A percentile compares a stretch with the other conserved stretches of the same genome.
phyloP scores from a whole-genome alignment of 306 rosid genomes.

The Rubus idaeus region DNA sequence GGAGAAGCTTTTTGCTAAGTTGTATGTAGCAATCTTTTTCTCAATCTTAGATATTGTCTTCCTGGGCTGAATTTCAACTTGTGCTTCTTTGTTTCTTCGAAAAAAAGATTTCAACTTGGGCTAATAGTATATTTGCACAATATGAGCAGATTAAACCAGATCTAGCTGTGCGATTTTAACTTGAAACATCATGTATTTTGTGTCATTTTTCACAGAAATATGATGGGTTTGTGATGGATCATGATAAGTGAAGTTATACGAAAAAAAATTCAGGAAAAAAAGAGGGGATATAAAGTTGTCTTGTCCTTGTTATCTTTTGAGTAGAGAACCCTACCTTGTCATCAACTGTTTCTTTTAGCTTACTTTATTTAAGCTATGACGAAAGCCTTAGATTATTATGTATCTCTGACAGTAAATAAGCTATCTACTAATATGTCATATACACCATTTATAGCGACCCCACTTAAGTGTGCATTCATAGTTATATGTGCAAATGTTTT shows the following conservation, averaged over 20 bases:
- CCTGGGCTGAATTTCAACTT: background rate
- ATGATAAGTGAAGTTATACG: background rate
- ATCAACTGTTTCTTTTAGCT: background rate
- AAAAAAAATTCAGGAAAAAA: background rate
- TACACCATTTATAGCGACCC: background rate
- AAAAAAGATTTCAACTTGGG: background rate
- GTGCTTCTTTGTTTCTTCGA: background rate
- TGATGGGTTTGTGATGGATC: background rate
- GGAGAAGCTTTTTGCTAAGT: background rate
- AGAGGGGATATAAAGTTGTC: background rate
- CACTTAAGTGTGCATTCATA: background rate
- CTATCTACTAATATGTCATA: background rate
- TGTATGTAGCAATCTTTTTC: background rate
- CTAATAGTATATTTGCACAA: background rate
- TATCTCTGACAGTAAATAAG: background rate
- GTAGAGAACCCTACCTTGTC: too few relatives aligned
- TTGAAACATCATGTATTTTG: background rate
- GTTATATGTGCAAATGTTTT: background rate
- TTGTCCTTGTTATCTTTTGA: background rate
- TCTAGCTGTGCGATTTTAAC: background rate
- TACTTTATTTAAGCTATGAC: background rate
- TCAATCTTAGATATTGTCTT: background rate
- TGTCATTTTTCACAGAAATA: background rate
- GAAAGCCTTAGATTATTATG: background rate
- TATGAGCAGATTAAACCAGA: background rate